Evolutionary conservation across 345 rosid genomes (phyloP), one percentile per base, ranked within the genome.

Genomic region (Cochlearia excelsa): DNA sequence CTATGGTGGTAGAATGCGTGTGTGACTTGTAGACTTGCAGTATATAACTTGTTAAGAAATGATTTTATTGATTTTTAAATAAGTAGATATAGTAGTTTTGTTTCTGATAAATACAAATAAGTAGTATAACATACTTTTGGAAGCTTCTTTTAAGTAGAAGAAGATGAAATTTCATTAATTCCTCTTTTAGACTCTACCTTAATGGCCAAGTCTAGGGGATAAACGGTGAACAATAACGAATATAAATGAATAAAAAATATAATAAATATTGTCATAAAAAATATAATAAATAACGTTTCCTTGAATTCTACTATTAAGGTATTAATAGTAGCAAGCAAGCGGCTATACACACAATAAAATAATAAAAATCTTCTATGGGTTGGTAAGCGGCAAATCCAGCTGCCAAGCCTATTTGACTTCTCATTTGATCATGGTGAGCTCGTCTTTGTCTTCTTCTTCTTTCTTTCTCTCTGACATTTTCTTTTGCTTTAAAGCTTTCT

Each of bases 381-480:
- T 74, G 86, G 77, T 81, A 74, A 79, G 70, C 81, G 73, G 75
- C 58, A 78, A 46, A 59, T 73, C 80, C 79, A 80, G 84, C 83
- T 84, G 84, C 80, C 77, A 42, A 63, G 45, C 43, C 37, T 63
- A 58, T 71, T 79, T 78, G 81, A 78, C 81, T 69, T 61, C 77
- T 26, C 46, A 26, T 64, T 45, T n/a, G 74, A 72, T 67, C 73
- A 76, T 76, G 80, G 76, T 57, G 42, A 47, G 73, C 82, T 81
- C 75, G 78, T 74, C 75, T 57, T 16, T 16, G 23, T 43, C 60
- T 54, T 54, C 59, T 40, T 10, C 1, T 28, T 34, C 52, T 33
- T 30, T 67, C 59, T 57, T 45, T 43, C 47, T 68, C 56, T 59
- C 26, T 9, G 26, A 29, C 5, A 30, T 10, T 34, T 26, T 35